phyloP scores from a whole-genome alignment of 73 alveolate genomes.

The Breviolum minutum region DNA sequence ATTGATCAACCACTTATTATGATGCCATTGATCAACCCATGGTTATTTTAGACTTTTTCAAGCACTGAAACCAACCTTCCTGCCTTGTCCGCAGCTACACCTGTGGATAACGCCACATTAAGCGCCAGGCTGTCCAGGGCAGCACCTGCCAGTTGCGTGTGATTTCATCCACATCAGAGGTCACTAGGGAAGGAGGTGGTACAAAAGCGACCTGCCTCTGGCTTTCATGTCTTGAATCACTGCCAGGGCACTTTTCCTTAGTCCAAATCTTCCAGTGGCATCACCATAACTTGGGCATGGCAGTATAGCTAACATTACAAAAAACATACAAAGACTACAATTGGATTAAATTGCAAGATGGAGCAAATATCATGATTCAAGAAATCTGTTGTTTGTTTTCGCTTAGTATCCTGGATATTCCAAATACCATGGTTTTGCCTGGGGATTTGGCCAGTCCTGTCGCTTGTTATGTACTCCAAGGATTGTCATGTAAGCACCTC shows the following conservation, averaged over 20 bases:
- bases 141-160: neutral
- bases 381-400: neutral
- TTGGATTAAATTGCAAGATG: neutral
- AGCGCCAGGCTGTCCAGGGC: constrained; percentile 81
- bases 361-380: neutral
- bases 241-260: constrained; percentile 42
- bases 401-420: neutral
- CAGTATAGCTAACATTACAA: no score
- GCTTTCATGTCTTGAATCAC: constrained; percentile 38
- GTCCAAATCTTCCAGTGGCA: neutral
- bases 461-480: constrained; percentile 83
- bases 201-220: neutral
- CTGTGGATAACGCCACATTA: constrained; percentile 65
- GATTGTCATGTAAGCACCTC: constrained; percentile 82
- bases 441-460: constrained; percentile 62
- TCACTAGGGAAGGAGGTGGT: neutral
- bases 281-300: no score
- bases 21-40: no score
- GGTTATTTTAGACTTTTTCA: neutral
- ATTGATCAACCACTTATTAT: no score
- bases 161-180: neutral
- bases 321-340: no score
- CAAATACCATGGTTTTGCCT: neutral
- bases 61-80: neutral
- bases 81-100: constrained; percentile 79